These are phyloP conservation scores for Aureobasidium namibiae DNA, from an alignment of 2,329 filamentous ascomycete species.

Conservation along the genomic window DNA sequence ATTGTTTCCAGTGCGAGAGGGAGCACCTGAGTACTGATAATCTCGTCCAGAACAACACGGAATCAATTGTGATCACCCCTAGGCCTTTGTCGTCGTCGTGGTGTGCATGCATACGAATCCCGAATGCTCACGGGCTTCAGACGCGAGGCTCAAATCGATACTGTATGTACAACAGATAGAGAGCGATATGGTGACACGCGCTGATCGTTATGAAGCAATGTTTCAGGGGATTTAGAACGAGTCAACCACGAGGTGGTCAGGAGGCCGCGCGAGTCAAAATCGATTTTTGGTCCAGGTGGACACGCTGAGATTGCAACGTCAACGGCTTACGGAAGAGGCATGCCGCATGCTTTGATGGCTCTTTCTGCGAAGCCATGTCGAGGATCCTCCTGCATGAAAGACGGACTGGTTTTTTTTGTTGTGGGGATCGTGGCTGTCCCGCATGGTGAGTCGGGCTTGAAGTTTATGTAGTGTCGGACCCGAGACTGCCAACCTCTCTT, in stretches of 20 bases:
- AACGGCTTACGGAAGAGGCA: neutral
- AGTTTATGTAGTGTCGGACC: constrained; percentile 1
- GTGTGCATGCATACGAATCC: neutral
- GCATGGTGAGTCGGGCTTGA: neutral
- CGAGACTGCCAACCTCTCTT: constrained; percentile 4
- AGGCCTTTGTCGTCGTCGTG: neutral
- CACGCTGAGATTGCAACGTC: neutral
- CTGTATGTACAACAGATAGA: neutral
- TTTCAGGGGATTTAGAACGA: constrained; percentile 8
- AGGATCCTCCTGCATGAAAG: constrained; percentile 2
- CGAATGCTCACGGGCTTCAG: neutral
- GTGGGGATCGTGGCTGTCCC: constrained; percentile 1
- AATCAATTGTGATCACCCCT: neutral
- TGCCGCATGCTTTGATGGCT: neutral
- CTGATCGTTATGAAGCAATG: neutral
- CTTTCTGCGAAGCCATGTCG: neutral
- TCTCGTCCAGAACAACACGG: neutral
- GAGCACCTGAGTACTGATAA: neutral
- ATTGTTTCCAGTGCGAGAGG: neutral
- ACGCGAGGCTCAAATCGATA: neutral
- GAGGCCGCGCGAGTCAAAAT: constrained; percentile 2
- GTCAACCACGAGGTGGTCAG: neutral
- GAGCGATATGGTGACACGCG: neutral
- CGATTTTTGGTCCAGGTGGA: neutral
- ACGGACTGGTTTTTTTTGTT: neutral